phyloP scores from a whole-genome alignment of 352 stramenopile genomes.

The Pythium phragmiticola region DNA sequence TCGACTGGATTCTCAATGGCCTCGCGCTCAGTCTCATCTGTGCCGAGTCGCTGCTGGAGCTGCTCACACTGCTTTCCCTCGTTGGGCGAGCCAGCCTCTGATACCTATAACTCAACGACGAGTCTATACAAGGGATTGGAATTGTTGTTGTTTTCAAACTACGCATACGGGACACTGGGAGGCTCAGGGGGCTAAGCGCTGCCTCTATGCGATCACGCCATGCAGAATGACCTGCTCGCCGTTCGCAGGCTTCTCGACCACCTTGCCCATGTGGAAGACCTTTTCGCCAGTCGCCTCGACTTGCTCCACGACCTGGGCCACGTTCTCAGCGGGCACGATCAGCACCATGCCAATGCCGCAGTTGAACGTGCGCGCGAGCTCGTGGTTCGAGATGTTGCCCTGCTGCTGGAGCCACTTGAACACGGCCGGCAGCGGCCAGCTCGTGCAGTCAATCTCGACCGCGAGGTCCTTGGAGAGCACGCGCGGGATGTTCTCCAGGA shows the following conservation, averaged over 20 bases:
- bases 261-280: constrained; percentile 89
- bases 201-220: constrained; percentile 55
- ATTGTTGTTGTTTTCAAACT: too few species aligned
- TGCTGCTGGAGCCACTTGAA: constrained; percentile 98
- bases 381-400: constrained; percentile 90
- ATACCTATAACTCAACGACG: neutral
- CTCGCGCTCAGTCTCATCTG: constrained; percentile 59
- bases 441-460: constrained; percentile 91
- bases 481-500: constrained; percentile 98
- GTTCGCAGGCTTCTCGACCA: constrained; percentile 52
- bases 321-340: constrained; percentile 90
- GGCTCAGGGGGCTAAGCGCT: neutral
- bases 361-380: constrained; percentile 99
- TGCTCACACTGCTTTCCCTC: constrained; percentile 47
- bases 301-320: constrained; percentile 82
- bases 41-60: constrained; percentile 49
- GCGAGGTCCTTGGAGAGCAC: constrained; percentile 92
- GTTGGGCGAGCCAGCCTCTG: constrained; percentile 16
- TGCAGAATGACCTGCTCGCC: constrained; percentile 87
- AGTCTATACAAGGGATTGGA: neutral
- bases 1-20: constrained; percentile 64
- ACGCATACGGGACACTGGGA: too few species aligned
- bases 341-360: constrained; percentile 99
- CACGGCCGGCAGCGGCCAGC: constrained; percentile 91
- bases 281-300: constrained; percentile 86